Percentiles rank a stretch among this genome's conserved stretches.
These are phyloP conservation scores for Vinca minor DNA, from an alignment of 257 asterid species.

Conservation along the genomic window DNA sequence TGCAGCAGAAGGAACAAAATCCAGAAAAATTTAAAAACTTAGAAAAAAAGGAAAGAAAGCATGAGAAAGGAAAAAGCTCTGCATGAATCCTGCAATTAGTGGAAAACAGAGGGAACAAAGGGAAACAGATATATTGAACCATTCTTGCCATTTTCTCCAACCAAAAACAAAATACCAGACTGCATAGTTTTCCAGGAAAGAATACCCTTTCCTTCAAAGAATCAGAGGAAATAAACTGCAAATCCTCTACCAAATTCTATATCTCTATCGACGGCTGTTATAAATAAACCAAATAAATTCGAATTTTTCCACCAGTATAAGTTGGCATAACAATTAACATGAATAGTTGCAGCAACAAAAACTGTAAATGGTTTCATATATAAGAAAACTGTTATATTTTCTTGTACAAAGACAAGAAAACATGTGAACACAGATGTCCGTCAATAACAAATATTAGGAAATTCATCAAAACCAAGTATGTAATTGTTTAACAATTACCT, in stretches of 20 bases:
- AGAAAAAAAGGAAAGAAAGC: constrained; percentile 1
- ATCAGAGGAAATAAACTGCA: neutral
- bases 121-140: neutral
- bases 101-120: neutral
- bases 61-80: constrained; percentile 3
- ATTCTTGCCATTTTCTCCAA: too few species aligned
- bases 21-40: neutral
- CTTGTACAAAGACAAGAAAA: neutral
- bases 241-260: neutral
- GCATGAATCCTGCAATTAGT: constrained; percentile 1
- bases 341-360: neutral
- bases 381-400: too few species aligned
- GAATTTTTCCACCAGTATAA: neutral
- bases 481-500: constrained; percentile 49
- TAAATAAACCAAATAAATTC: neutral
- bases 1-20: constrained; percentile 28
- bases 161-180: neutral
- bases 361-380: neutral
- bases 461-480: constrained; percentile 1
- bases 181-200: neutral
- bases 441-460: neutral
- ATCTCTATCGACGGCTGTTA: neutral
- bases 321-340: too few species aligned
- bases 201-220: neutral
- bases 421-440: neutral